phyloP scores from a whole-genome alignment of 2,329 filamentous ascomycete species.

The Exutisphaerella laricina region DNA sequence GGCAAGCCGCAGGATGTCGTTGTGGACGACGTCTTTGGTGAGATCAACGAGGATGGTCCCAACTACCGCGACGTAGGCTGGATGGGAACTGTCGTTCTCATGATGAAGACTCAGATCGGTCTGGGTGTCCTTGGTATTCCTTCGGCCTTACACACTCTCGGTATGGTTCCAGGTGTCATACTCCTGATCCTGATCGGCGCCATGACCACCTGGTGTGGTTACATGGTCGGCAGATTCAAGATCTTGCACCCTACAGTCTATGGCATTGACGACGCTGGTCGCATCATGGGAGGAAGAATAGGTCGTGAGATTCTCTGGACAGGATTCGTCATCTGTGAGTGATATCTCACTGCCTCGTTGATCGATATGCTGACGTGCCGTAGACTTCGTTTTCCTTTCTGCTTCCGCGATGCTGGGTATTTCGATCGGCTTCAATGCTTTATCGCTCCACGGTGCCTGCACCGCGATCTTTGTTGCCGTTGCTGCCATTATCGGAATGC shows the following conservation, averaged over 20 bases:
- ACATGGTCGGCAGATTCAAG: slow-evolving; percentile 50
- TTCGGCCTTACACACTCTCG: slow-evolving; percentile 37
- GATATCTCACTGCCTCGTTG: background rate
- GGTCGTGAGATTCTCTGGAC: slow-evolving; percentile 46
- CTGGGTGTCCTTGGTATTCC: slow-evolving; percentile 49
- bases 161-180: slow-evolving; percentile 47
- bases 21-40: slow-evolving; percentile 17
- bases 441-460: slow-evolving; percentile 29
- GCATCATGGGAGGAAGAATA: slow-evolving; percentile 49
- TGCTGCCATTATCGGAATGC: slow-evolving; percentile 37
- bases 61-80: slow-evolving; percentile 35
- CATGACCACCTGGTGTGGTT: slow-evolving; percentile 48
- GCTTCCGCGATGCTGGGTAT: slow-evolving; percentile 34
- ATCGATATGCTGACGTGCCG: background rate
- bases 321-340: slow-evolving; percentile 18
- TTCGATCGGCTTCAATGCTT: slow-evolving; percentile 22
- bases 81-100: slow-evolving; percentile 41
- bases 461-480: slow-evolving; percentile 39
- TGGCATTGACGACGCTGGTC: slow-evolving; percentile 53
- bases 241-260: slow-evolving; percentile 51
- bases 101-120: slow-evolving; percentile 45
- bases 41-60: slow-evolving; percentile 16
- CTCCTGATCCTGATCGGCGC: slow-evolving; percentile 36
- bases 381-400: slow-evolving; percentile 25
- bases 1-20: slow-evolving; percentile 6